Conservation (phyloP, 768 basidiomycete species). For the Tephrocybe rancida region DNA sequence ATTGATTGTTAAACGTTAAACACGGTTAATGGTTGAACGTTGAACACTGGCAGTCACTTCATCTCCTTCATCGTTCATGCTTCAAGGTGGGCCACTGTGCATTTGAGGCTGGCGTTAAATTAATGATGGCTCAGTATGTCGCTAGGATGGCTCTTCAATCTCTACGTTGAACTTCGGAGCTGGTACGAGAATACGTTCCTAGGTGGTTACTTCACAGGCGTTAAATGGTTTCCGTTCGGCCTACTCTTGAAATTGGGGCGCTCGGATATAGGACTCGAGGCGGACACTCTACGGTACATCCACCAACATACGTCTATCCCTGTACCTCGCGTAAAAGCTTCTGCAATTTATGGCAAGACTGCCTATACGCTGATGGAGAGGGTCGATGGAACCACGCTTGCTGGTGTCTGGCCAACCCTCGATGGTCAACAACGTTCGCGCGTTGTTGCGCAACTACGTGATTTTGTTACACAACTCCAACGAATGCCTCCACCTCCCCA, state of each 20-base stretch:
- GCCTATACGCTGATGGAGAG: slow-evolving; percentile 8
- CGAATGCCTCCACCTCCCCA: slow-evolving; percentile 2
- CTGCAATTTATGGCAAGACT: background rate
- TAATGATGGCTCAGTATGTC: slow-evolving; percentile 4
- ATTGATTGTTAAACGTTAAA: too few species aligned
- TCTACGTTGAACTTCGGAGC: slow-evolving; percentile 4
- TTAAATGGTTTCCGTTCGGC: slow-evolving; percentile 14
- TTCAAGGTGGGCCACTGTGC: too few species aligned
- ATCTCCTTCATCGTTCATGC: too few species aligned
- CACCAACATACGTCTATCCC: slow-evolving; percentile 10
- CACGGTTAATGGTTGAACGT: too few species aligned
- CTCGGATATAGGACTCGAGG: slow-evolving; percentile 6
- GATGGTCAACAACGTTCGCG: slow-evolving; percentile 8
- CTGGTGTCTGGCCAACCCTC: slow-evolving; percentile 1
- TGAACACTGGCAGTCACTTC: too few species aligned
- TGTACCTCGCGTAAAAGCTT: slow-evolving; percentile 6
- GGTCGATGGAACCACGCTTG: slow-evolving; percentile 2
- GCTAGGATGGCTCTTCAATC: slow-evolving; percentile 5
- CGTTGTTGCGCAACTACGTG: slow-evolving; percentile 7
- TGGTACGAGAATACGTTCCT: slow-evolving; percentile 2
- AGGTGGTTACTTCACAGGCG: background rate
- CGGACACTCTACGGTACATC: slow-evolving; percentile 11
- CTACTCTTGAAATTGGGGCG: slow-evolving; percentile 5
- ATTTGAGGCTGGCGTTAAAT: too few species aligned
- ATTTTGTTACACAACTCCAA: slow-evolving; percentile 6